Percentiles rank a stretch among this genome's conserved stretches.
Evolutionary conservation across 2,329 filamentous ascomycete species (phyloP).

Genomic region (Fusarium mangiferae): DNA sequence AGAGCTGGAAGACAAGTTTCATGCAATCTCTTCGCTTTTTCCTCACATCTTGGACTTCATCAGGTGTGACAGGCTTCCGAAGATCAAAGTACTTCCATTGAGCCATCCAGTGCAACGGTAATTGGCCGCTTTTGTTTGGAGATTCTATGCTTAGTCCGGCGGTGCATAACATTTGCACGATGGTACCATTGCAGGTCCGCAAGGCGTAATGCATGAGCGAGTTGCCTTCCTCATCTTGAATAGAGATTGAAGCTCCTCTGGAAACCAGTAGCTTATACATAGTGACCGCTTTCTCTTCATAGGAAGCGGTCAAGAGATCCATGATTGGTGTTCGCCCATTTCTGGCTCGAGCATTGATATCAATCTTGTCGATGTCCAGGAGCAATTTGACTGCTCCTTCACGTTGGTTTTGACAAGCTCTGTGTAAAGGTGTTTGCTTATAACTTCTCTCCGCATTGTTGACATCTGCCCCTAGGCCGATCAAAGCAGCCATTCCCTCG

Average conservation of each 20-base stretch:
- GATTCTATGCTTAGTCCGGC: not conserved
- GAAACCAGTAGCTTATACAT: not conserved
- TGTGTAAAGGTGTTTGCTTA: not conserved
- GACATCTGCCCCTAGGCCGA: not conserved
- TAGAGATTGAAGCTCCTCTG: not conserved
- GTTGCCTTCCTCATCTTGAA: not conserved
- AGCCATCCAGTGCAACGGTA: not conserved
- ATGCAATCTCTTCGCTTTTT: not conserved
- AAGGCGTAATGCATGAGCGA: not conserved
- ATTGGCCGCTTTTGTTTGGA: not conserved
- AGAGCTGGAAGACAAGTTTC: not conserved
- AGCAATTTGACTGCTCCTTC: not conserved
- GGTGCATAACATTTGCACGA: not conserved
- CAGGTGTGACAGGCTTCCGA: not conserved
- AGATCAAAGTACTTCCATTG: not conserved
- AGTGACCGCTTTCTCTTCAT: not conserved
- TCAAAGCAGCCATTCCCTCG: not conserved
- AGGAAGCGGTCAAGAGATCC: not conserved
- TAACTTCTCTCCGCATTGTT: fast-evolving
- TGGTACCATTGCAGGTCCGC: not conserved
- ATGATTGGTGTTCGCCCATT: not conserved
- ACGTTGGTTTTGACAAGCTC: not conserved
- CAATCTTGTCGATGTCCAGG: not conserved
- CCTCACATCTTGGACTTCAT: not conserved
- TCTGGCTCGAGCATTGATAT: not conserved